Conservation (phyloP, 257 asterid genomes). For the Nicotiana noctiflora region DNA sequence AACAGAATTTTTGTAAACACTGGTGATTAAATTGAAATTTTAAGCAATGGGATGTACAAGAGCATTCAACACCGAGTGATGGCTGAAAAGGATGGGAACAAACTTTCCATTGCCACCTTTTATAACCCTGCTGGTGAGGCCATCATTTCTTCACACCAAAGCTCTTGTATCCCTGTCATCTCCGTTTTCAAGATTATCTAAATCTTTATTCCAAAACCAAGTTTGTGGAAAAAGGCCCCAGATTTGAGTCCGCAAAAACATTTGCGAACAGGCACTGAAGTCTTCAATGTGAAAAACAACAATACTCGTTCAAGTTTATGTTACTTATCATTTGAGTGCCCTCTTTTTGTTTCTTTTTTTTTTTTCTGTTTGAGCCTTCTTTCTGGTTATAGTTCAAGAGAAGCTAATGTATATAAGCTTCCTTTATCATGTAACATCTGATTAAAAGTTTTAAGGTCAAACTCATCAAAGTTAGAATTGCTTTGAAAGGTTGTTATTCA, state of each 20-base stretch:
- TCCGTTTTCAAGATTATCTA: conserved; percentile 63
- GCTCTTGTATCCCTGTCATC: conserved; percentile 46
- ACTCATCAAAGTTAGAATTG: not conserved
- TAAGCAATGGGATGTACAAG: conserved; percentile 75
- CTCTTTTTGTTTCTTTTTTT: not conserved
- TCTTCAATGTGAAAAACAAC: conserved; percentile 14
- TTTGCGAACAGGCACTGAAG: conserved; percentile 21
- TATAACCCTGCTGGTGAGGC: conserved; percentile 81
- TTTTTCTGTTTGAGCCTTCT: not conserved
- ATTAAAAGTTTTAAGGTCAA: not conserved
- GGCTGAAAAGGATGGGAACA: conserved; percentile 62
- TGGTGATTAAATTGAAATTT: conserved; percentile 71
- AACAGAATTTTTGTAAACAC: conserved; percentile 63
- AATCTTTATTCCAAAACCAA: conserved; percentile 51
- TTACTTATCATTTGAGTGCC: not conserved
- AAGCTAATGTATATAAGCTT: conserved; percentile 30
- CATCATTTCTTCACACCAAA: conserved; percentile 58
- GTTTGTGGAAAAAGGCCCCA: conserved; percentile 56
- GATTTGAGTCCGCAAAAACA: conserved; percentile 58
- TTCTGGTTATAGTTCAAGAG: conserved; percentile 30
- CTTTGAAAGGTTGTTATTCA: not conserved
- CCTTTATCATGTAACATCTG: not conserved
- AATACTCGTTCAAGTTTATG: not conserved
- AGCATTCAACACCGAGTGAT: conserved; percentile 68
- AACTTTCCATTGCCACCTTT: conserved; percentile 86